Percentiles rank a stretch among this genome's conserved stretches.
These are phyloP conservation scores for Chlamydomonas incerta DNA, from an alignment of 139 green algal genomes.

Conservation along the genomic window DNA sequence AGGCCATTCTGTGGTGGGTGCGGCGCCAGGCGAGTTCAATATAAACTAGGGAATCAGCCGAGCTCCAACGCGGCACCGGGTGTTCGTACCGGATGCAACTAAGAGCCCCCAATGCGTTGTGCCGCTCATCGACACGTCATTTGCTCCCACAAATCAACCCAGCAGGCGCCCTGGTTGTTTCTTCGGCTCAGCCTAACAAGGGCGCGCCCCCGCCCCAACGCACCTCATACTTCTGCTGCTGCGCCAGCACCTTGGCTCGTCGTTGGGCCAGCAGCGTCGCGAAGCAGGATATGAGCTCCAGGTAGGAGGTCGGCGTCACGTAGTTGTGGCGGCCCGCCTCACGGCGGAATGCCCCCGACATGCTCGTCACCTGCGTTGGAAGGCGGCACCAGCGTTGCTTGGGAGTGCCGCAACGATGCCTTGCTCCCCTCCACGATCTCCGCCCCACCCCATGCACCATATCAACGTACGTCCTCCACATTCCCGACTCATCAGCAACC, in stretches of 20 bases:
- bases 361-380: neutral
- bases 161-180: too few relatives aligned
- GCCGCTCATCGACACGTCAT: too few relatives aligned
- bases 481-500: too few relatives aligned
- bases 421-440: neutral
- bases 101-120: too few relatives aligned
- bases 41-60: too few relatives aligned
- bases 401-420: neutral
- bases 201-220: neutral
- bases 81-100: too few relatives aligned
- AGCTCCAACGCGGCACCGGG: too few relatives aligned
- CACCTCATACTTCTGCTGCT: conserved; percentile 46
- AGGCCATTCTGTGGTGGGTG: conserved; percentile 57
- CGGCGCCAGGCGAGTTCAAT: too few relatives aligned
- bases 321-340: conserved; percentile 67
- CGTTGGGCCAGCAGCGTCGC: conserved; percentile 55
- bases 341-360: neutral
- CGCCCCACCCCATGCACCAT: neutral
- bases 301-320: conserved; percentile 78
- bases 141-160: too few relatives aligned
- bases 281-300: conserved; percentile 73
- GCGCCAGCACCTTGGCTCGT: conserved; percentile 49
- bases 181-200: too few relatives aligned
- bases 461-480: too few relatives aligned
- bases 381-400: neutral